Conservation (phyloP, 768 basidiomycete species). For the Tricholoma matsutake region DNA sequence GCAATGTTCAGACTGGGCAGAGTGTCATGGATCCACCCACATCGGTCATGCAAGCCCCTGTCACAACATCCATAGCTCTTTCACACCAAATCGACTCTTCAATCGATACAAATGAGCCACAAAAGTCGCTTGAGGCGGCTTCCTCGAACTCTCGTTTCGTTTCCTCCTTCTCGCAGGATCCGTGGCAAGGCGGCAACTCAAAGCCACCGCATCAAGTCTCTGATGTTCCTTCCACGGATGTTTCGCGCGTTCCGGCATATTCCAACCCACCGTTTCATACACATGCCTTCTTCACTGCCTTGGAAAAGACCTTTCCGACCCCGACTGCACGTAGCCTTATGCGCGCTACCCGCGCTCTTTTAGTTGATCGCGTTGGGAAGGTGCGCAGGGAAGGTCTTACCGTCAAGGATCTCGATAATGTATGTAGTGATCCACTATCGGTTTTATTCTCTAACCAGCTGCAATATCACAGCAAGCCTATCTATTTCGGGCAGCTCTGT, state of each 20-base stretch:
- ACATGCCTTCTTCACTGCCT: conserved; percentile 66
- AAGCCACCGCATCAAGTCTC: conserved; percentile 10
- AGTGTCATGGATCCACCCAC: conserved; percentile 12
- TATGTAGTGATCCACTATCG: conserved; percentile 34
- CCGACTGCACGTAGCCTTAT: conserved; percentile 75
- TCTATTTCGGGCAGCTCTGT: conserved; percentile 88
- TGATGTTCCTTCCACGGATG: conserved; percentile 18
- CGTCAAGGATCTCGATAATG: conserved; percentile 79
- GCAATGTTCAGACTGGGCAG: conserved; percentile 10
- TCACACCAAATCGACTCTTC: conserved; percentile 12
- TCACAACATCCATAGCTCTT: conserved; percentile 10
- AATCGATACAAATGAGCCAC: conserved; percentile 3
- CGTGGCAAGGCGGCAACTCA: conserved; percentile 2
- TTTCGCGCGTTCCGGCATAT: conserved; percentile 38
- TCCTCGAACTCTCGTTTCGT: conserved; percentile 6
- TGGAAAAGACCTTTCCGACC: conserved; percentile 74
- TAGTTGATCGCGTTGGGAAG: conserved; percentile 71
- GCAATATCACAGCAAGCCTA: conserved; percentile 76
- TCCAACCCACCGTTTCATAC: conserved; percentile 79
- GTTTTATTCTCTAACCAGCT: background rate
- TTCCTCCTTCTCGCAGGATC: conserved; percentile 11
- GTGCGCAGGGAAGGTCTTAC: conserved; percentile 72
- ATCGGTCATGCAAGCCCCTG: background rate
- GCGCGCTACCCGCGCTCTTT: conserved; percentile 77
- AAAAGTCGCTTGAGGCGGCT: conserved; percentile 7